Base-by-base conservation (phyloP, 2,329 filamentous ascomycete species). In the Teratosphaeriaceae sp. region DNA sequence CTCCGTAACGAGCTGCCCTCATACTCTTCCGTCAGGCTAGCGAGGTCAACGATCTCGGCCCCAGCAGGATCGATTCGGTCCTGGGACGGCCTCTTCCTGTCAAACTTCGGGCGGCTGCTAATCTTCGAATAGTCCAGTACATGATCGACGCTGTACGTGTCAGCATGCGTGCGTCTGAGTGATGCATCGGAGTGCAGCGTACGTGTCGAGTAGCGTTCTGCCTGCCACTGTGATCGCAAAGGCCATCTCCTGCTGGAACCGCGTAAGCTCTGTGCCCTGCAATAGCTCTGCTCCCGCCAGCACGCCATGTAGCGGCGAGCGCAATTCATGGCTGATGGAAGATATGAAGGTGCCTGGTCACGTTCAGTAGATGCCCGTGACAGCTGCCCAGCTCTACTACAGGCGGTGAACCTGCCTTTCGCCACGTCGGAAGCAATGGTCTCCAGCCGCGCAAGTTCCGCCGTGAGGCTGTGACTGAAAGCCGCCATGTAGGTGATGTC, bases 261-360 rank as follows among this genome's bases (percentile, higher is more conserved):
- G 51, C 31, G 61, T 63, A 20, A 63, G 62, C 11, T 59, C 52
- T 1, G 66, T 73, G 3, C 71, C 70, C 2, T 66, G 62, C 3
- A 77, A 51, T 5, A 76, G 65, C 46, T 77, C 73, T 1, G 68
- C 61, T n/a, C 69, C 73, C 1, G 70, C 72, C 2, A 51, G 35
- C 18, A 51, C 43, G 24, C 46, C 72, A 43, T 69, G 74, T 27
- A 68, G 55, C n/a, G 65, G 74, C 22, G 58, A 70, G 3, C 72
- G 59, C 9, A 76, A 59, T 46, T 77, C 74, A 49, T 77, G 74
- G 23, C 64, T 69, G 12, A 76, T 67, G 0, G 68, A 72, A 0
- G 68, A 67, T 8, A 77, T 68, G 31, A 77, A 72, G 7, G 37
- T 39, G n/a, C n/a, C n/a, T n/a, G n/a, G n/a, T n/a, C n/a, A n/a